A percentile compares a stretch with the other conserved stretches of the same genome.
Conservation (phyloP, 1,139 yeast genomes). For the Candida sojae region DNA sequence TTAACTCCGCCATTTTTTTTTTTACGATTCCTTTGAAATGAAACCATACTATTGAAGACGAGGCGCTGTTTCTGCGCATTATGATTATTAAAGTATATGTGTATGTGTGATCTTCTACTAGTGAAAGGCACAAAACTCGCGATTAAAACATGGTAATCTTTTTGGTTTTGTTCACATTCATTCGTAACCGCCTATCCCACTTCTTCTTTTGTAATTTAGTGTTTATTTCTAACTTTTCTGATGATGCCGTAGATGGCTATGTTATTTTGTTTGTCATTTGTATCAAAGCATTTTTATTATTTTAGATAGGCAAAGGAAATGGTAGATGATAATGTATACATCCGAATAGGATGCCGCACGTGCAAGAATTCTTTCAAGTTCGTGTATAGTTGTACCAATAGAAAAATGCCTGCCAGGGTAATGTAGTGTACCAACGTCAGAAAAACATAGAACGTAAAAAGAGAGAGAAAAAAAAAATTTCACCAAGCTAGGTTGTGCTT, state of each 20-base stretch:
- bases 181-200: no score
- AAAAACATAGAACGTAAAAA: not conserved
- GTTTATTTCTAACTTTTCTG: not conserved
- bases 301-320: no score
- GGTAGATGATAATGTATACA: no score
- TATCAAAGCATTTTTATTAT: no score
- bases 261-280: not conserved
- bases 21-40: no score
- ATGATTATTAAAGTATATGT: not conserved
- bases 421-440: no score
- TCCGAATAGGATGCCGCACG: not conserved
- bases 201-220: not conserved
- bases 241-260: slow-evolving; percentile 1
- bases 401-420: not conserved
- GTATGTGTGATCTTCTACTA: not conserved
- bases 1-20: no score
- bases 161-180: no score
- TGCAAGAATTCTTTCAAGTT: not conserved
- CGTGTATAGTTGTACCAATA: not conserved
- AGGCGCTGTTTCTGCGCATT: not conserved
- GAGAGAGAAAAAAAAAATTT: not conserved
- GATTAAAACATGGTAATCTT: no score
- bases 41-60: not conserved
- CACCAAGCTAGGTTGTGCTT: not conserved
- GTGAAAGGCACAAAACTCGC: not conserved